These are phyloP conservation scores for Elaeis oleifera DNA, from an alignment of 202 grass and related monocot species.

Conservation along the genomic window DNA sequence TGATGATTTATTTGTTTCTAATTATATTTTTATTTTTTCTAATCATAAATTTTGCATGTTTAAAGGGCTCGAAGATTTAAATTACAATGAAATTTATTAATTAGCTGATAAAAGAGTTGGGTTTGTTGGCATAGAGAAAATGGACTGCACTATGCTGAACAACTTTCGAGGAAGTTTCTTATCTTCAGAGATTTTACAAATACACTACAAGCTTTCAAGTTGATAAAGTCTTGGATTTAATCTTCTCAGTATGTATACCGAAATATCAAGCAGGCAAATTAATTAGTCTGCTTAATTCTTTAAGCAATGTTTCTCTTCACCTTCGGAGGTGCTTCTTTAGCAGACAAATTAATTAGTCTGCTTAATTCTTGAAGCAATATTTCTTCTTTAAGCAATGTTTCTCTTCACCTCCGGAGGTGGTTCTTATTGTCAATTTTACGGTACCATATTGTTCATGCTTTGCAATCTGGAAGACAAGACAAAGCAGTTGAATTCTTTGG, in stretches of 20 bases:
- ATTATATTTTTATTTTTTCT: too few relatives aligned
- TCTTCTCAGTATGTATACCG: slow-evolving; percentile 69
- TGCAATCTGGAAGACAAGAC: slow-evolving; percentile 63
- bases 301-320: slow-evolving; percentile 75
- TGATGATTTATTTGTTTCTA: too few relatives aligned
- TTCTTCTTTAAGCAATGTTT: too few relatives aligned
- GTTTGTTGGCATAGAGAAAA: too few relatives aligned
- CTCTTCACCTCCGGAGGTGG: too few relatives aligned
- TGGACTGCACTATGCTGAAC: slow-evolving; percentile 52
- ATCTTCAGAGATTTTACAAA: slow-evolving; percentile 81
- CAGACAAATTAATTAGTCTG: too few relatives aligned
- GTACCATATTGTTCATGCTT: slow-evolving; percentile 74
- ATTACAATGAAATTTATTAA: too few relatives aligned
- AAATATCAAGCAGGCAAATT: slow-evolving; percentile 72
- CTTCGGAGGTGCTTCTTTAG: slow-evolving; percentile 29
- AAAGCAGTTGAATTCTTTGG: slow-evolving; percentile 79
- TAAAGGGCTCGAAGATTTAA: too few relatives aligned
- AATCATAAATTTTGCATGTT: too few relatives aligned
- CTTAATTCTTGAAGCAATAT: too few relatives aligned
- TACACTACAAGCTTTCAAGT: slow-evolving; percentile 78
- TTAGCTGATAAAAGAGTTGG: too few relatives aligned
- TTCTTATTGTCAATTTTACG: slow-evolving; percentile 34
- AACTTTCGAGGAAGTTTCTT: slow-evolving; percentile 74
- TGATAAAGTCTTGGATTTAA: slow-evolving; percentile 81
- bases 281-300: slow-evolving; percentile 54